Evolutionary conservation across 169 alveolate species (phyloP), one percentile per base, ranked within the genome.

Genomic region (Plasmodium coatneyi): DNA sequence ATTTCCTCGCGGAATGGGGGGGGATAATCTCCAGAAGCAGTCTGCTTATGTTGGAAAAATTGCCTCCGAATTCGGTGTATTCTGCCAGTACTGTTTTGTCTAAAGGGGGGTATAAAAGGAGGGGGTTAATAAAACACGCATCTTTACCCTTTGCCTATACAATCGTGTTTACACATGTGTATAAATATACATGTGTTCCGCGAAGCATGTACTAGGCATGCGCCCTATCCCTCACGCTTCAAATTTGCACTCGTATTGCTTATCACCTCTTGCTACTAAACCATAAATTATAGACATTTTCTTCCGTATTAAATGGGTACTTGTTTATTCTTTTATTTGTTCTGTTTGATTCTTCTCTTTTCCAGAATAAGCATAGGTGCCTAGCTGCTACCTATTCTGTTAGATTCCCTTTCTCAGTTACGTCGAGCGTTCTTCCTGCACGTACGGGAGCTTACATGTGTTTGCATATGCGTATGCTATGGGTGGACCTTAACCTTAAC

Each of bases 241-340:
- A 19, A 34, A n/a, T 22, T 54, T 83, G 46, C 54, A 70, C 72
- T n/a, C 7, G n/a, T 79, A 39, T 54, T 87, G 71, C 39, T 78
- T 79, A 19, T 87, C 70, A 87, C 93, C 93, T 87, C 89, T 87
- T 79, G 93, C 93, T 79, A 87, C 89, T 87, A 87, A 87, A 30
- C 93, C 93, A 79, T 87, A 87, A 54, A 87, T 87, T 78, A 87
- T 87, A 76, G 93, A 87, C 93, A 87, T 87, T 87, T 87, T 87
- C 56, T 39, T 39, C 52, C 30, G 54, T 66, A 39, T 82, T 19
- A n/a, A 70, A 83, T 83, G 25, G 41, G 39, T 49, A 25, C 72
- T 66, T 39, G 46, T 83, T 83, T 83, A 66, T 5, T 32, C 76
- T 82, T 60, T 80, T 80, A 79, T 79, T 32, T 14, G 46, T 36